Conservation (phyloP, 371 early-diverging fungal genomes). For the Saksenaea oblongispora region DNA sequence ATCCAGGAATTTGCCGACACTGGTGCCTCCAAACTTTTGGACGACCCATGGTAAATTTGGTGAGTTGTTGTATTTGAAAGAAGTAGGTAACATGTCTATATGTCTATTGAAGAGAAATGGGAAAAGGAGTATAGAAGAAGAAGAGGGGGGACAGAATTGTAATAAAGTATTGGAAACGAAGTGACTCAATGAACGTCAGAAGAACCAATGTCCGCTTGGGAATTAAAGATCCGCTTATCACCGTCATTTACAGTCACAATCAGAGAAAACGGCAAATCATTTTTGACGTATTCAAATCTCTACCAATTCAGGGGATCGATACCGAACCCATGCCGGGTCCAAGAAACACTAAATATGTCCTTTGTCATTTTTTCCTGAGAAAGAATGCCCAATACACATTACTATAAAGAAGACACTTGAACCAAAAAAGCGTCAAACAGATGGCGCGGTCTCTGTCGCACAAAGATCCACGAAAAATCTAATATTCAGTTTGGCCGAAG, state of each 20-base stretch:
- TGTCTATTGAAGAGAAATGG: not conserved
- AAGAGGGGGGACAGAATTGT: not conserved
- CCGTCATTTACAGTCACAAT: not conserved
- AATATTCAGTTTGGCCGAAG: too few species aligned
- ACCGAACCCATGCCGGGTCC: too few species aligned
- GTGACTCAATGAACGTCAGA: not conserved
- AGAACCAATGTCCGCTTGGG: not conserved
- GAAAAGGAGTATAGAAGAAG: not conserved
- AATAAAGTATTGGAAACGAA: not conserved
- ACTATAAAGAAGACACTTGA: too few species aligned
- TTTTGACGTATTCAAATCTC: too few species aligned
- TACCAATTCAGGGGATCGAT: too few species aligned
- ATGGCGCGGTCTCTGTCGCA: too few species aligned
- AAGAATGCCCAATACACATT: too few species aligned
- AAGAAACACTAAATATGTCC: too few species aligned
- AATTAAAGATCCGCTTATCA: not conserved
- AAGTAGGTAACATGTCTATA: constrained; percentile 1
- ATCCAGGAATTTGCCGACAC: constrained; percentile 79
- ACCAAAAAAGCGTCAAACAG: too few species aligned
- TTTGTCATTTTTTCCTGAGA: too few species aligned
- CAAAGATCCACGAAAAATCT: too few species aligned
- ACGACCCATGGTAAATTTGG: constrained; percentile 66
- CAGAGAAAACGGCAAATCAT: not conserved
- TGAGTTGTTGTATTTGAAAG: constrained; percentile 19
- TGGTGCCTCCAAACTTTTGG: constrained; percentile 90